A percentile compares a stretch with the other conserved stretches of the same genome.
Evolutionary conservation across 768 basidiomycete species (phyloP).

Genomic region (Hydnum rufescens): DNA sequence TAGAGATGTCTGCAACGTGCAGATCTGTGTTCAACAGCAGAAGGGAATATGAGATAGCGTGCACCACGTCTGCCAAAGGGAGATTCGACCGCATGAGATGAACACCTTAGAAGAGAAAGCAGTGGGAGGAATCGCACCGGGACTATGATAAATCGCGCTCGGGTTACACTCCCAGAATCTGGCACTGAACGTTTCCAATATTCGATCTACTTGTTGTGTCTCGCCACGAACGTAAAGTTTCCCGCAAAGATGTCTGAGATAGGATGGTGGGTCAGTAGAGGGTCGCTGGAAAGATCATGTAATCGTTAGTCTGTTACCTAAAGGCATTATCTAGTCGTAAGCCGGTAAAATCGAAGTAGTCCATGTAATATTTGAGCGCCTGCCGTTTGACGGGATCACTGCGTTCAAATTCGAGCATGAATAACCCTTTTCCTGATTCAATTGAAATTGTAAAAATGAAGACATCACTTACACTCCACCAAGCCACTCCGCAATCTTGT

Average conservation of each 20-base stretch:
- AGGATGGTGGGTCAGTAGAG: too few relatives aligned
- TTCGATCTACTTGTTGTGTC: conserved; percentile 94
- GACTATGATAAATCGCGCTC: conserved; percentile 53
- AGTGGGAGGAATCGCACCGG: conserved; percentile 34
- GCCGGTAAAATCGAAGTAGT: conserved; percentile 71
- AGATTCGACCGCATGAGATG: conserved; percentile 4
- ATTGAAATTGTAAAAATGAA: neutral
- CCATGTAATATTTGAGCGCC: conserved; percentile 62
- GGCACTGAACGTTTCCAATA: conserved; percentile 76
- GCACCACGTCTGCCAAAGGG: conserved; percentile 53
- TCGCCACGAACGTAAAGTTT: conserved; percentile 90
- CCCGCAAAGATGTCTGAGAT: conserved; percentile 66
- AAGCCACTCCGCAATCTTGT: conserved; percentile 93
- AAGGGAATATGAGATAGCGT: conserved; percentile 83
- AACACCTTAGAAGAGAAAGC: conserved; percentile 3
- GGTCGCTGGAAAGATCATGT: too few relatives aligned
- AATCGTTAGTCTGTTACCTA: conserved; percentile 27
- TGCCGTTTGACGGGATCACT: conserved; percentile 61
- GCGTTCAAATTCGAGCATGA: conserved; percentile 7
- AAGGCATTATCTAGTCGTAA: conserved; percentile 78
- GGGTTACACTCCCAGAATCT: conserved; percentile 90
- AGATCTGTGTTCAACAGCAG: conserved; percentile 92
- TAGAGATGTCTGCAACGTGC: conserved; percentile 77
- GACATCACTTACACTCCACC: conserved; percentile 59
- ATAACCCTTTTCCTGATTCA: neutral